Base-by-base conservation (phyloP, 768 basidiomycete species). In the Suillus decipiens region DNA sequence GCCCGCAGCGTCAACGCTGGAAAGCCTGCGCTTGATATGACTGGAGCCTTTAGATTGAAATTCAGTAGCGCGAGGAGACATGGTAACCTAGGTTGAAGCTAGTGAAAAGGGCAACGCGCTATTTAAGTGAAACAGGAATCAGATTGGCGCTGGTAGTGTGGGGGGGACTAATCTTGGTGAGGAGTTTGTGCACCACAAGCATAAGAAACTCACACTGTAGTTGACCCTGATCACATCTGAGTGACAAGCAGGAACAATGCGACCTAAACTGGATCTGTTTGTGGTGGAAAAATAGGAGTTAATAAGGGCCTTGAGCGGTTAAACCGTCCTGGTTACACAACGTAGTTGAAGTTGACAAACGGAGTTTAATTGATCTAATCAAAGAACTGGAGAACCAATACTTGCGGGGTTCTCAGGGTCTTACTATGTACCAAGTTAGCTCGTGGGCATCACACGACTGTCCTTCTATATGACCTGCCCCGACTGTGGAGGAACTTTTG, bases 31-130 rank as follows among this genome's bases (percentile, higher is more conserved):
- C 64, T 87, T 81, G 60, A 85, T 80, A 59, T 84, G 85, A 55
- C 79, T 79, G 50, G 89, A 89, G n/a, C 85, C 70, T 62, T 87
- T 82, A 50, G 89, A 90, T 70, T 84, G 72, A 71, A 93, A 92
- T 41, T 78, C 71, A 67, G 75, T 67, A 63, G 65, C 42, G 19
- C 66, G 70, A 69, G 81, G 79, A 54, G 87, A 79, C 86, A 87
- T 89, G 77, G 68, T 76, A 71, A 69, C 62, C 66, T 67, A 64
- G 65, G 69, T 60, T 41, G 56, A 66, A 60, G 62, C 37, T 59
- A 66, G 58, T 41, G 68, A 66, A 68, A 64, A 64, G 62, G 48
- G 62, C 65, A 64, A 59, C 58, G 60, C 64, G 63, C 71, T 81
- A 75, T 78, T 79, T 81, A 75, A 72, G 57, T 34, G 54, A 43